A percentile compares a stretch with the other conserved stretches of the same genome.
phyloP scores from a whole-genome alignment of 305 asterid species.

The Solanum hybrid region DNA sequence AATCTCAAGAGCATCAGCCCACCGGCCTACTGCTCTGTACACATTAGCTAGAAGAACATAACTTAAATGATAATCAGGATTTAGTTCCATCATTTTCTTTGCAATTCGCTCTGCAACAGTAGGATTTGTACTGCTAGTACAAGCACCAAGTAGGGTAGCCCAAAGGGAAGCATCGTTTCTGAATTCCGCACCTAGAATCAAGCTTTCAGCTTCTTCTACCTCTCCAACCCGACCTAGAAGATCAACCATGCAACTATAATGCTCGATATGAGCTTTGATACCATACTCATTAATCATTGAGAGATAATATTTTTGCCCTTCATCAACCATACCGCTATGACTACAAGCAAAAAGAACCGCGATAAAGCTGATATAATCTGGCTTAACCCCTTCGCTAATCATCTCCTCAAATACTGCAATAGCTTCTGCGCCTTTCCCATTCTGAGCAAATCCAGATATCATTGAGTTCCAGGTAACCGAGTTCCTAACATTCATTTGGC shows the following conservation, averaged over 20 bases:
- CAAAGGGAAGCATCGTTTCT: conserved; percentile 49
- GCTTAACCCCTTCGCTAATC: conserved; percentile 42
- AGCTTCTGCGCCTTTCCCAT: conserved; percentile 75
- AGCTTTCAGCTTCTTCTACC: conserved; percentile 71
- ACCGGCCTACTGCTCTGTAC: conserved; percentile 67
- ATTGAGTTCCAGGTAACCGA: conserved; percentile 81
- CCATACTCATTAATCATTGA: conserved; percentile 42
- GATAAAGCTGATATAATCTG: conserved; percentile 62
- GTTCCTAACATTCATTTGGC: conserved; percentile 51
- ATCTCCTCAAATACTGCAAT: conserved; percentile 44
- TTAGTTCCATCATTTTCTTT: conserved; percentile 58
- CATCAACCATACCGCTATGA: conserved; percentile 65
- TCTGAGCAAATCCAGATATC: conserved; percentile 92
- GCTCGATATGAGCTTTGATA: conserved; percentile 48
- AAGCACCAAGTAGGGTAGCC: conserved; percentile 76
- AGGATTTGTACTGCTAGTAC: conserved; percentile 49
- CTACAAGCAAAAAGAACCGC: conserved; percentile 84
- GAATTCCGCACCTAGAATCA: conserved; percentile 42
- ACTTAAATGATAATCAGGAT: conserved; percentile 74
- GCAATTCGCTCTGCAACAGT: conserved; percentile 57
- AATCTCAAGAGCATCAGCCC: conserved; percentile 61
- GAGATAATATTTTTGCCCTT: conserved; percentile 49
- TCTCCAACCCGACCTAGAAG: conserved; percentile 67
- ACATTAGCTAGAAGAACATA: conserved; percentile 74
- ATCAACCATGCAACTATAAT: conserved; percentile 83